Percentiles rank a stretch among this genome's conserved stretches.
These are phyloP conservation scores for Kodamaea alishanica DNA, from an alignment of 1,139 yeast genomes.

Conservation along the genomic window DNA sequence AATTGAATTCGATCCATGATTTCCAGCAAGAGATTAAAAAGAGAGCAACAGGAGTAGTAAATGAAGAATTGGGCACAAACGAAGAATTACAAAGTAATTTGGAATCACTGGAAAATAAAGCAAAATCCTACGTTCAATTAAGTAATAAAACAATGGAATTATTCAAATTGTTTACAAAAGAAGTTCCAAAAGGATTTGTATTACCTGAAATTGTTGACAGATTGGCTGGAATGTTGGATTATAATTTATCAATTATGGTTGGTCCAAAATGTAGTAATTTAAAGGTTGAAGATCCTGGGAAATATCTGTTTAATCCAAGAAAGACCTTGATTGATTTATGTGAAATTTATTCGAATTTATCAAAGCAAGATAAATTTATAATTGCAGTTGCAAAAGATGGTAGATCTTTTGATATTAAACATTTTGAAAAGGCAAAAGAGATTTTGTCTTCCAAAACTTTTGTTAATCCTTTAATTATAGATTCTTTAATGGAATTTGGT, in stretches of 20 bases:
- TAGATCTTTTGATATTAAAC: slow-evolving; percentile 68
- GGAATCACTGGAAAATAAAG: slow-evolving; percentile 66
- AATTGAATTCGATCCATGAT: slow-evolving; percentile 71
- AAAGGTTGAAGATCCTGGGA: slow-evolving; percentile 80
- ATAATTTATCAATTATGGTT: slow-evolving; percentile 82
- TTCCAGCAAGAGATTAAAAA: slow-evolving; percentile 56
- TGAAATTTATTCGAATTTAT: slow-evolving; percentile 71
- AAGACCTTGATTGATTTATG: slow-evolving; percentile 65
- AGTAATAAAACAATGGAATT: slow-evolving; percentile 80
- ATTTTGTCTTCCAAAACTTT: slow-evolving; percentile 58
- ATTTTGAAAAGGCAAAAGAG: slow-evolving; percentile 66
- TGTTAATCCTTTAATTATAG: slow-evolving; percentile 52
- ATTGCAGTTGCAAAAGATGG: slow-evolving; percentile 86
- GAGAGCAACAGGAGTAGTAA: slow-evolving; percentile 32
- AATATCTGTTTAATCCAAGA: slow-evolving; percentile 80
- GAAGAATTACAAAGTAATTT: slow-evolving; percentile 60
- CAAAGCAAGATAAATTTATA: slow-evolving; percentile 61
- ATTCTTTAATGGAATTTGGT: slow-evolving; percentile 53
- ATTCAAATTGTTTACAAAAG: slow-evolving; percentile 76
- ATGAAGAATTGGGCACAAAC: slow-evolving; percentile 50
- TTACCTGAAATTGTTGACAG: slow-evolving; percentile 90
- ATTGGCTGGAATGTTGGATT: slow-evolving; percentile 92
- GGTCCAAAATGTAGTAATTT: slow-evolving; percentile 92
- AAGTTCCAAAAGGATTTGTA: slow-evolving; percentile 82
- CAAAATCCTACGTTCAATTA: slow-evolving; percentile 77